Evolutionary conservation across 1,139 yeast species (phyloP).

Genomic region (Keqinozyma sinolaborantium): DNA sequence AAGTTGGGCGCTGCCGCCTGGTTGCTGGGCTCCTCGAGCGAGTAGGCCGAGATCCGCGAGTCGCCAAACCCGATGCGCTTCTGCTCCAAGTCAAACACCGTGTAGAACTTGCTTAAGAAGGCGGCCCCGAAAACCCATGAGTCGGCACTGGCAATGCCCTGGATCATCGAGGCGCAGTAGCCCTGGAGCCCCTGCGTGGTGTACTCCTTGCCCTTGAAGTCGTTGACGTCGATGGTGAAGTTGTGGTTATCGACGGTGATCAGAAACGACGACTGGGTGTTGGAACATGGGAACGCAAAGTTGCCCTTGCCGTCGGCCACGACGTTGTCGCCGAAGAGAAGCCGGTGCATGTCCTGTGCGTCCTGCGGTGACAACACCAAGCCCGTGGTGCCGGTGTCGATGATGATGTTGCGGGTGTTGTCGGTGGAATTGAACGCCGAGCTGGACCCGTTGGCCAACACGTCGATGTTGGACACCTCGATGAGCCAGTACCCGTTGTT

Average conservation of each 20-base stretch:
- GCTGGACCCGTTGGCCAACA: constrained; percentile 14
- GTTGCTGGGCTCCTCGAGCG: background rate
- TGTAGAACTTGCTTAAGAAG: constrained; percentile 54
- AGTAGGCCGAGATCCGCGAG: constrained; percentile 6
- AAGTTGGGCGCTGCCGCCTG: background rate
- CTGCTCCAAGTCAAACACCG: constrained; percentile 54
- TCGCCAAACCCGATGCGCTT: constrained; percentile 46
- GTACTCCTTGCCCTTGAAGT: constrained; percentile 49
- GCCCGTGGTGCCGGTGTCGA: constrained; percentile 70
- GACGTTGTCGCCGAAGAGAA: constrained; percentile 39
- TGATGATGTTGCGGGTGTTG: constrained; percentile 39
- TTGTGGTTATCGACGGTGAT: constrained; percentile 39
- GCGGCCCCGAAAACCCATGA: constrained; percentile 58
- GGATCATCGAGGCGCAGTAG: constrained; percentile 64
- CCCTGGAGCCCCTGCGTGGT: constrained; percentile 34
- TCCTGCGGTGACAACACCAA: constrained; percentile 55
- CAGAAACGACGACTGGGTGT: constrained; percentile 26
- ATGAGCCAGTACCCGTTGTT: constrained; percentile 52
- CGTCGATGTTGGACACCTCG: constrained; percentile 31
- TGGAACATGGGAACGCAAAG: constrained; percentile 58
- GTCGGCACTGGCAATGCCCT: constrained; percentile 41
- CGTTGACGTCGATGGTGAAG: constrained; percentile 42
- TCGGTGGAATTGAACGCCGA: constrained; percentile 14
- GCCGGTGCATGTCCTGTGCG: constrained; percentile 48
- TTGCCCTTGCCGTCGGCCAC: constrained; percentile 54